These are phyloP conservation scores for Epithele typhae DNA, from an alignment of 768 basidiomycete genomes.

Conservation along the genomic window DNA sequence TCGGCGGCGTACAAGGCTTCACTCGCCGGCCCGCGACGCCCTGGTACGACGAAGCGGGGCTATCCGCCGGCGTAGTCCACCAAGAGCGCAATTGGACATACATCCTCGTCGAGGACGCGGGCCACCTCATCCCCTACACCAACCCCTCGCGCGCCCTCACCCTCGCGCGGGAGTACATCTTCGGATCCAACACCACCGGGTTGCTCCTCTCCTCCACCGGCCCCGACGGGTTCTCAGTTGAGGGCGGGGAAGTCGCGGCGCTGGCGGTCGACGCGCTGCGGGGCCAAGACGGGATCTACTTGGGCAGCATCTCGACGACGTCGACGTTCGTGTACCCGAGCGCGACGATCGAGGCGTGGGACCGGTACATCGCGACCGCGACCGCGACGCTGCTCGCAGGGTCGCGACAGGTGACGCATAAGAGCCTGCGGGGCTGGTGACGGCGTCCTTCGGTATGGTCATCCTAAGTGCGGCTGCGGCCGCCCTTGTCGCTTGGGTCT, in stretches of 20 bases:
- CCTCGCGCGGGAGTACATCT: constrained; percentile 61
- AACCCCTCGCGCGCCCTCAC: constrained; percentile 46
- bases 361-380: constrained; percentile 25
- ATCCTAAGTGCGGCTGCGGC: too few relatives aligned
- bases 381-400: too few relatives aligned
- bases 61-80: constrained; percentile 67
- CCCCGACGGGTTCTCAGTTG: constrained; percentile 26
- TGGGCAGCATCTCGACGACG: constrained; percentile 35
- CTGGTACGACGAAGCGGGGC: constrained; percentile 56
- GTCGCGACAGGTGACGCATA: too few relatives aligned
- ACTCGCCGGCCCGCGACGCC: constrained; percentile 62
- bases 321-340: constrained; percentile 23
- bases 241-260: constrained; percentile 49
- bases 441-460: too few relatives aligned
- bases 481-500: too few relatives aligned
- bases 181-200: constrained; percentile 59
- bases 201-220: constrained; percentile 33
- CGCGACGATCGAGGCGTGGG: constrained; percentile 29
- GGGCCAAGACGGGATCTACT: constrained; percentile 52
- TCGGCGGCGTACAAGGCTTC: constrained; percentile 74
- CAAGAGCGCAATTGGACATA: constrained; percentile 64
- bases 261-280: constrained; percentile 43
- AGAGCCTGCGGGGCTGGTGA: too few relatives aligned
- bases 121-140: constrained; percentile 34
- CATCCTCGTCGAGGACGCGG: constrained; percentile 32